Evolutionary conservation across 2,329 filamentous ascomycete species (phyloP), one percentile per base, ranked within the genome.

Genomic region (Penicillium sp.): DNA sequence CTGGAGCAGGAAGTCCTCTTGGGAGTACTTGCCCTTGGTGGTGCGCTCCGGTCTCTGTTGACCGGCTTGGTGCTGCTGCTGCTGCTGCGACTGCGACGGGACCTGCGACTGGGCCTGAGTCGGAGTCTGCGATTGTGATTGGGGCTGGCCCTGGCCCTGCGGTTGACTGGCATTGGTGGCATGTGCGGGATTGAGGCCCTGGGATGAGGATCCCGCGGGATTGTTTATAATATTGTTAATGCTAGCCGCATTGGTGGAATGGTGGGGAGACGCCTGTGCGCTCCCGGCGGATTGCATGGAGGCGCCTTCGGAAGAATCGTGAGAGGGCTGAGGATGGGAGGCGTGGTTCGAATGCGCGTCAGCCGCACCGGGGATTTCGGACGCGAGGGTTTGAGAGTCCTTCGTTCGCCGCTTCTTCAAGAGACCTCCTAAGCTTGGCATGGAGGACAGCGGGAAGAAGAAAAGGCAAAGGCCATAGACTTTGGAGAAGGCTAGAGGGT

Each of bases 371-470:
- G 57, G 51, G 67, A 78, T 71, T 69, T 83, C 79, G 66, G 75
- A 78, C 60, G 70, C 69, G 68, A 76, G 63, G 64, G 63, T 64
- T 58, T 67, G 68, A 73, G 83, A 86, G 77, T 96, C 90, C 82
- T 90, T 94, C 75, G 90, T 95, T 82, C 90, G 85, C 81, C 95
- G 95, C 82, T 95, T 97, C 82, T 96, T 96, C 69, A 97, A 83
- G 69, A 96, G 90, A 46, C 69, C 70, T 73, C 89, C 89, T 78
- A 96, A 82, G 72, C 82, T 88, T 84, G 90, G 93, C 93, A 98
- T 97, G 72, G 67, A 65, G 65, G 54, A 59, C 54, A 57, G 51
- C 57, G 53, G 51, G 51, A 52, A 53, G 47, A 50, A 51, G 52
- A 54, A 53, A 49, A 49, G 48, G 48, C 50, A 35, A 58, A 47